Evolutionary conservation across 345 rosid genomes (phyloP), one percentile per base, ranked within the genome.

Genomic region (Eucalyptus regnans): DNA sequence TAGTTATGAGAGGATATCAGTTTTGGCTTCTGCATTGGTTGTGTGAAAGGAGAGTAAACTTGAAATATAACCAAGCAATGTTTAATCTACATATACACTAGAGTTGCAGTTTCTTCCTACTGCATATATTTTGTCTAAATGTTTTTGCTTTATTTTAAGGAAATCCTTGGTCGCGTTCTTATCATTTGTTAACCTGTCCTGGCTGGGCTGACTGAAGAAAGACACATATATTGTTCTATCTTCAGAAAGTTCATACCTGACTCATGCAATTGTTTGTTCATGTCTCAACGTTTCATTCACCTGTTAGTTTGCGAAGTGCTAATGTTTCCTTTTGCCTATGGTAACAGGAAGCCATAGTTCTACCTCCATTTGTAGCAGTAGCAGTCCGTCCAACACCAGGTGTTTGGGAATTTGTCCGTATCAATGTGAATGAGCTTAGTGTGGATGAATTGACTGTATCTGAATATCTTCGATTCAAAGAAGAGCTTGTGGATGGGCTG

Each of bases 391-490:
- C 99, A 80, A 94, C 98, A 88, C 98, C 97, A 48, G 99, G 99
- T 88, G 98, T 98, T 88, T 98, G 99, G 99, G 99, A 98, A 91
- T 98, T 90, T 87, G 97, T 97, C 79, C 98, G 99, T 87, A 97
- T 98, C 56, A 96, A 97, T 89, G 96, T 97, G 81, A 71, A 90
- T 83, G 95, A 98, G 89, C 97, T 98, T 87, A 94, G 93, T 76
- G 99, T 98, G 90, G 99, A 98, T 84, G 96, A 98, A 49, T 89
- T 97, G 86, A 91, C 86, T 87, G 96, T 95, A 88, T 91, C 99
- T 49, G 98, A 97, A 90, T 98, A 97, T 91, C 99, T 98, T 90
- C 64, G 62, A 87, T 98, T 97, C 91, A 98, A 98, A 91, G 99
- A 98, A 91, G 97, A 92, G 86, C 98, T 98, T 86, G 98, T 91